Percentiles rank a stretch among this genome's conserved stretches.
phyloP scores from a whole-genome alignment of 768 basidiomycete species.

The Lentinula guzmanii region DNA sequence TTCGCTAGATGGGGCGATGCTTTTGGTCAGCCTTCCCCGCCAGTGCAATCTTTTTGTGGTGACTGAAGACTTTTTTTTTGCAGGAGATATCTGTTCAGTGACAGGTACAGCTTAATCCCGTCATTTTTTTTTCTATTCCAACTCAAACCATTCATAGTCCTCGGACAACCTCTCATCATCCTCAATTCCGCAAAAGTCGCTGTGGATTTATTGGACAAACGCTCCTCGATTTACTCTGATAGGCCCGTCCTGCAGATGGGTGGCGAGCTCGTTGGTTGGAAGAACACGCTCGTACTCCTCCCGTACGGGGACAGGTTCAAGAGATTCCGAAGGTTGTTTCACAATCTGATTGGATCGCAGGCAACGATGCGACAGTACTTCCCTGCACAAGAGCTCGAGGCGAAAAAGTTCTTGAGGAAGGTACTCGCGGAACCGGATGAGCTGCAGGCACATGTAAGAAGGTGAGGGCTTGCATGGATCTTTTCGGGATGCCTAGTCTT shows the following conservation, averaged over 20 bases:
- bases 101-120: constrained; percentile 18
- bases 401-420: constrained; percentile 39
- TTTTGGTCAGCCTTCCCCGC: constrained; percentile 32
- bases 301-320: constrained; percentile 54
- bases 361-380: constrained; percentile 36
- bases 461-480: constrained; percentile 28
- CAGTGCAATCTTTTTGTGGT: background rate
- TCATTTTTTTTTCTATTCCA: background rate
- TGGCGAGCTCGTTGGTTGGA: constrained; percentile 54
- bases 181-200: constrained; percentile 47
- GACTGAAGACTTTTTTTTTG: background rate
- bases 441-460: constrained; percentile 38
- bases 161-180: constrained; percentile 55
- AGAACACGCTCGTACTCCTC: constrained; percentile 47
- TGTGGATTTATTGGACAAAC: constrained; percentile 59
- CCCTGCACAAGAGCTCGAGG: constrained; percentile 39
- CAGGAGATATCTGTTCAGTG: constrained; percentile 57
- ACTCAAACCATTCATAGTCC: constrained; percentile 18
- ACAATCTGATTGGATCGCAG: constrained; percentile 42
- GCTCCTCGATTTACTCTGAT: constrained; percentile 61
- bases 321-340: constrained; percentile 45
- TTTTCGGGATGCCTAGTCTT: background rate
- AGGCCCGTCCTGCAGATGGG: constrained; percentile 53
- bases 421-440: constrained; percentile 43
- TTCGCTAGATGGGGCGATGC: constrained; percentile 47